Conservation (phyloP, 2,329 filamentous ascomycete genomes). For the Colletotrichum tropicicola region DNA sequence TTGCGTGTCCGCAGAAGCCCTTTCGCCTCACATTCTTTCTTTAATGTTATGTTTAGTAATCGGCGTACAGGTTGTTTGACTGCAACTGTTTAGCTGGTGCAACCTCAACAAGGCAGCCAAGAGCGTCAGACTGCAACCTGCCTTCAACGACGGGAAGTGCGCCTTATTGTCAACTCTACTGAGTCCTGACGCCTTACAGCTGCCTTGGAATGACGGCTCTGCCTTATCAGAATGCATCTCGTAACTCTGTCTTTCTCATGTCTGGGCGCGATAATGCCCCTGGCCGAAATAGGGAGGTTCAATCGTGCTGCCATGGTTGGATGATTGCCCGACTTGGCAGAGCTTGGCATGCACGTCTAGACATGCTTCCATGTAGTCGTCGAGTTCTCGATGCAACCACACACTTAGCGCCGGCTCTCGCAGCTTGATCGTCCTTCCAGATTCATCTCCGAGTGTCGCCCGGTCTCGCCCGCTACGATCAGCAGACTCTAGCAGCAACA, state of each 20-base stretch:
- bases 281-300: constrained; percentile 17
- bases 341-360: constrained; percentile 17
- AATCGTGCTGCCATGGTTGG: constrained; percentile 14
- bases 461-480: neutral
- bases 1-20: too few relatives aligned
- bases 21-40: too few relatives aligned
- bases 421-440: constrained; percentile 12
- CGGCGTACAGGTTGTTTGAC: neutral
- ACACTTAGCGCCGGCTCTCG: constrained; percentile 7
- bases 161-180: neutral
- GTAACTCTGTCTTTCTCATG: neutral
- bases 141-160: neutral
- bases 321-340: constrained; percentile 10
- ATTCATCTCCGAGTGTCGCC: constrained; percentile 7
- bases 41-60: too few relatives aligned
- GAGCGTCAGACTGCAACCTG: neutral
- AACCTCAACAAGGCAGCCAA: neutral
- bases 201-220: neutral
- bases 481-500: too few relatives aligned
- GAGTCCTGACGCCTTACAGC: too few relatives aligned
- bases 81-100: neutral
- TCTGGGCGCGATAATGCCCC: neutral
- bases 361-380: neutral
- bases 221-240: neutral
- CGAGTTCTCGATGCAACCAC: constrained; percentile 10